phyloP scores from a whole-genome alignment of 352 stramenopile genomes.

The Globisporangium lucens region DNA sequence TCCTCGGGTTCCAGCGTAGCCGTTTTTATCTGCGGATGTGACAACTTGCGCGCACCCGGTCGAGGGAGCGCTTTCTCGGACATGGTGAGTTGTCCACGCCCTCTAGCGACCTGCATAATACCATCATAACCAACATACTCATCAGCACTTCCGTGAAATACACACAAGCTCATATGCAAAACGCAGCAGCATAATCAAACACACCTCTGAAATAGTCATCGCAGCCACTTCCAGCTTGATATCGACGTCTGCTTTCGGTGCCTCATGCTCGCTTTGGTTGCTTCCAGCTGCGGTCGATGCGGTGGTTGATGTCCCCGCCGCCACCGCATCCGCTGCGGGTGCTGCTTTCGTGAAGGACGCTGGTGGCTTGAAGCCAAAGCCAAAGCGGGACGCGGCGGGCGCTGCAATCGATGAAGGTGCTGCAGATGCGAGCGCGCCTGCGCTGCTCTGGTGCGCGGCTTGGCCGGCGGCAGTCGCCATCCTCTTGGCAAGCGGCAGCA shows the following conservation, averaged over 20 bases:
- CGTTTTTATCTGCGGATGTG: constrained; percentile 9
- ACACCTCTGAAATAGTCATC: not conserved
- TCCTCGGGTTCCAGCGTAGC: constrained; percentile 3
- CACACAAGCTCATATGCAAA: not conserved
- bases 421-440: constrained; percentile 6
- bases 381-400: constrained; percentile 20
- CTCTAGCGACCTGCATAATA: constrained; percentile 6
- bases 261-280: constrained; percentile 27
- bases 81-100: constrained; percentile 16
- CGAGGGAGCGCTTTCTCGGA: constrained; percentile 19
- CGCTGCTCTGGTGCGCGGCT: constrained; percentile 9
- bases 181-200: not conserved
- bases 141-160: not conserved
- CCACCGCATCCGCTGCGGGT: not conserved
- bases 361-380: constrained; percentile 32
- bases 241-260: not conserved
- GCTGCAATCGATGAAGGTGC: not conserved
- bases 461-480: constrained; percentile 13
- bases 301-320: too few relatives aligned
- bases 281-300: constrained; percentile 1
- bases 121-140: not conserved
- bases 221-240: constrained; percentile 9
- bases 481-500: constrained; percentile 8
- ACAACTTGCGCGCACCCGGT: constrained; percentile 19
- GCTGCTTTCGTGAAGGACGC: constrained; percentile 12